Evolutionary conservation across 2,329 filamentous ascomycete genomes (phyloP), one percentile per base, ranked within the genome.

Genomic region (Piedraia hortae): DNA sequence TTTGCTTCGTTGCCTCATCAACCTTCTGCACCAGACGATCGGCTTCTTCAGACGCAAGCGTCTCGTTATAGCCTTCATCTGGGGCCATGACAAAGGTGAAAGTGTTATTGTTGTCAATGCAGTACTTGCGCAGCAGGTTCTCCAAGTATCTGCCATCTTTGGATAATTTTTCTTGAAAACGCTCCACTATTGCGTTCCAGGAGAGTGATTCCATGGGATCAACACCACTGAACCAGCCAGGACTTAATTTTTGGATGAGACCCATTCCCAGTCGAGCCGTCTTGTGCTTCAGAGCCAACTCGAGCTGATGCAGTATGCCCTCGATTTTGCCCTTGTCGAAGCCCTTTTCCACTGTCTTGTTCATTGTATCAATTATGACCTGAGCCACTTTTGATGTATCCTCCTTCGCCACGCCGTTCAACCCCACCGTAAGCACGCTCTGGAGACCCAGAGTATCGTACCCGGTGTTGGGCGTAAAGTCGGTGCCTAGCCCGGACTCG

Each of bases 81-180:
- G 85, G 85, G 4, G 67, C 63, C 85, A 97, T 97, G 1, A 78
- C 93, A 38, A 97, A 93, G 0, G 70, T 77, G 31, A 97, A 51
- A 4, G 69, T 78, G 17, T 77, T 71, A 35, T 88, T 71, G 32
- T 78, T 88, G n/a, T n/a, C n/a, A 18, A 91, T 50, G 4, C 93
- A 51, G 37, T 93, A 93, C 41, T 85, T 90, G 35, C 90, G 66
- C 35, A 93, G 53, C 23, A 97, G 48, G 1, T 62, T 54, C 40
- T 93, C 80, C 3, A 97, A 54, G 37, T 93, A 93, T 15, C 62
- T 61, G 2, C 67, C 72, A n/a, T n/a, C n/a, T 39, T 74, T 53
- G 1, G 65, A 64, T 32, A 82, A 68, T 35, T 66, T 62, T 1
- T 57, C 48, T 46, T 90, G 71, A 47, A 97, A 97, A 4, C 66